Evolutionary conservation across 768 basidiomycete species (phyloP).

Genomic region (Lanmaoa pseudosensibilis): DNA sequence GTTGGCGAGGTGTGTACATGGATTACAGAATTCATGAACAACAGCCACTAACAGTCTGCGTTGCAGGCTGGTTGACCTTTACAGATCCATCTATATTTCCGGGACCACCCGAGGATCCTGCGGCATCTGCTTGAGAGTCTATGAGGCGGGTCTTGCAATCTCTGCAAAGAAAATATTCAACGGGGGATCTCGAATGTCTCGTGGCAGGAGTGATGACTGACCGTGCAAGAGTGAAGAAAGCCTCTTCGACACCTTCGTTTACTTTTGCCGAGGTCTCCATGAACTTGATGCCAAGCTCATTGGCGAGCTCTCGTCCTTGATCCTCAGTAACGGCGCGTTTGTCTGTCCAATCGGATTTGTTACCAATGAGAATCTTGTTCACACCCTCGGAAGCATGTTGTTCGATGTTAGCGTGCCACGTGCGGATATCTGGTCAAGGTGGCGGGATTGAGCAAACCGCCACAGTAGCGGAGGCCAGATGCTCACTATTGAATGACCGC

Average conservation of each 20-base stretch:
- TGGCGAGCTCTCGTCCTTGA: conserved; percentile 88
- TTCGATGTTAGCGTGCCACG: conserved; percentile 97
- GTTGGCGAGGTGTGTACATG: conserved; percentile 3
- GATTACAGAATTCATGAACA: conserved; percentile 42
- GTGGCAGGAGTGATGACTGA: conserved; percentile 38
- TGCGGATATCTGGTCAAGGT: conserved; percentile 78
- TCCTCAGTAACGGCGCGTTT: conserved; percentile 90
- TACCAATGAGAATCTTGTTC: conserved; percentile 98
- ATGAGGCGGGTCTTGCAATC: conserved; percentile 98
- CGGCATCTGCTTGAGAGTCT: conserved; percentile 80
- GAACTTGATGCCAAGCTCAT: conserved; percentile 93
- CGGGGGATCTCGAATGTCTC: background rate
- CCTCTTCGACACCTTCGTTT: conserved; percentile 97
- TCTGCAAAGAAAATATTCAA: conserved; percentile 40
- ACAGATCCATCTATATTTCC: conserved; percentile 56
- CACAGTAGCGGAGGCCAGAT: conserved; percentile 17
- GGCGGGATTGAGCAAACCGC: background rate
- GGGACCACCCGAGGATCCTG: conserved; percentile 37
- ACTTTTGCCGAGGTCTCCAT: conserved; percentile 98
- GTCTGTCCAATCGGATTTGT: conserved; percentile 98
- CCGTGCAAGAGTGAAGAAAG: conserved; percentile 97
- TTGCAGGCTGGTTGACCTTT: conserved; percentile 60
- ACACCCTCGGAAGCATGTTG: conserved; percentile 98
- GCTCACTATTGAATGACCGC: conserved; percentile 91
- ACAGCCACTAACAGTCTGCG: conserved; percentile 48